phyloP scores from a whole-genome alignment of 495 filamentous ascomycete genomes.

The Rhypophila decipiens region DNA sequence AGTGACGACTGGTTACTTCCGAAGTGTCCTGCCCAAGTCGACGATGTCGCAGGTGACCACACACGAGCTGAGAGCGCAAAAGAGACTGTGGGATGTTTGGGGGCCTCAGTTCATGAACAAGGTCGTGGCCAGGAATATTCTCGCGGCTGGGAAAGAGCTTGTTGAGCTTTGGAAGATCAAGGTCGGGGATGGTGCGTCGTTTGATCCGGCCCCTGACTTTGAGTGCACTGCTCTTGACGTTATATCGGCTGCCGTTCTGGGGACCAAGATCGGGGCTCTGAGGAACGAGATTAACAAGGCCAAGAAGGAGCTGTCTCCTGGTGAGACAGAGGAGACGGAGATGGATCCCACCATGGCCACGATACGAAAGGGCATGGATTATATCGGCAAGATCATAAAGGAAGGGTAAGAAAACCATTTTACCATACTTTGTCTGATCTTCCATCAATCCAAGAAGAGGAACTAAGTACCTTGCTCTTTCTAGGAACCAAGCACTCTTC shows the following conservation, averaged over 20 bases:
- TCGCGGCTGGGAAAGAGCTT: constrained; percentile 4
- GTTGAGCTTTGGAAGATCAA: not conserved
- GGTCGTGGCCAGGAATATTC: constrained; percentile 25
- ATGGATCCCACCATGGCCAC: too few relatives aligned
- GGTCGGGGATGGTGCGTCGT: not conserved
- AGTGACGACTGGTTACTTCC: constrained; percentile 11
- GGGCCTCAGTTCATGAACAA: constrained; percentile 24
- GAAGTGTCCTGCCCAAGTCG: constrained; percentile 14
- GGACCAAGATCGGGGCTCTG: not conserved
- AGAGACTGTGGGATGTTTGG: constrained; percentile 29
- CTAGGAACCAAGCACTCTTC: too few relatives aligned
- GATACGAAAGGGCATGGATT: too few relatives aligned
- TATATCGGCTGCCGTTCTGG: not conserved
- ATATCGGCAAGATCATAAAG: too few relatives aligned
- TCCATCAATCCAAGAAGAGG: too few relatives aligned
- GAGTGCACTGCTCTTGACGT: not conserved
- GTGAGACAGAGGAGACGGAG: too few relatives aligned
- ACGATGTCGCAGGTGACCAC: constrained; percentile 22
- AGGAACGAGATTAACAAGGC: not conserved
- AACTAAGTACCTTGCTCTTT: too few relatives aligned
- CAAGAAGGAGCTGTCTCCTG: not conserved
- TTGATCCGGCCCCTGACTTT: not conserved
- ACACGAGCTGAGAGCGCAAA: constrained; percentile 17
- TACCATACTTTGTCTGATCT: too few relatives aligned
- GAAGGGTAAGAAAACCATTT: too few relatives aligned